These are phyloP conservation scores for Tetrapisispora taiwanensis DNA, from an alignment of 805 yeast species.

Conservation along the genomic window DNA sequence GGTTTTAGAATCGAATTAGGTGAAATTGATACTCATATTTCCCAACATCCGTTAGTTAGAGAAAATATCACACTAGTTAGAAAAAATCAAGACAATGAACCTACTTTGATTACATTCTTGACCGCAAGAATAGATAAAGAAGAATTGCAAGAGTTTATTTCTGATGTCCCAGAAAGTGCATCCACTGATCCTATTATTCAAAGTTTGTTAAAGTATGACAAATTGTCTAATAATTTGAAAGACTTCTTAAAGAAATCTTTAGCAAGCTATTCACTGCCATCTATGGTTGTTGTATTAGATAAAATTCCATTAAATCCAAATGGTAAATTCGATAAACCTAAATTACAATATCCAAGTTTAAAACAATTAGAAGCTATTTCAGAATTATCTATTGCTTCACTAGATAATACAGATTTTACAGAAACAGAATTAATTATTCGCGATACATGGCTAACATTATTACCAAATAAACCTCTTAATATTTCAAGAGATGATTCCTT, in stretches of 20 bases:
- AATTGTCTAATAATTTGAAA: slow-evolving; percentile 71
- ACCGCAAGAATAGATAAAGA: slow-evolving; percentile 64
- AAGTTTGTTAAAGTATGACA: slow-evolving; percentile 68
- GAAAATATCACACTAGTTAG: slow-evolving; percentile 89
- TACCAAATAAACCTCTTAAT: slow-evolving; percentile 77
- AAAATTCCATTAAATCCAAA: slow-evolving; percentile 92
- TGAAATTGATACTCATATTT: slow-evolving; percentile 93
- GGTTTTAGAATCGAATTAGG: slow-evolving; percentile 98
- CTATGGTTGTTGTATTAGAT: slow-evolving; percentile 77
- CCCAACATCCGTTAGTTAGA: slow-evolving; percentile 85
- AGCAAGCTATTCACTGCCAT: slow-evolving; percentile 89
- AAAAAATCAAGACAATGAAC: slow-evolving; percentile 87
- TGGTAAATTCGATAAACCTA: slow-evolving; percentile 97
- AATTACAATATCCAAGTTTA: slow-evolving; percentile 86
- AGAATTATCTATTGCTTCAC: slow-evolving; percentile 33
- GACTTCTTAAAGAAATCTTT: slow-evolving; percentile 76
- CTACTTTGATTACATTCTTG: slow-evolving; percentile 79
- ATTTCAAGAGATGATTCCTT: slow-evolving; percentile 75
- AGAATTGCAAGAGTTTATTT: slow-evolving; percentile 34
- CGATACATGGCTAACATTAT: slow-evolving; percentile 75
- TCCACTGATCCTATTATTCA: slow-evolving; percentile 56
- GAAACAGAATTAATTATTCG: slow-evolving; percentile 57
- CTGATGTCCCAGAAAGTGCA: slow-evolving; percentile 34
- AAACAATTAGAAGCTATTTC: slow-evolving; percentile 77
- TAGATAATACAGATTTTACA: slow-evolving; percentile 46